phyloP scores from a whole-genome alignment of 305 asterid species.

The Fraxinus angustifolia region DNA sequence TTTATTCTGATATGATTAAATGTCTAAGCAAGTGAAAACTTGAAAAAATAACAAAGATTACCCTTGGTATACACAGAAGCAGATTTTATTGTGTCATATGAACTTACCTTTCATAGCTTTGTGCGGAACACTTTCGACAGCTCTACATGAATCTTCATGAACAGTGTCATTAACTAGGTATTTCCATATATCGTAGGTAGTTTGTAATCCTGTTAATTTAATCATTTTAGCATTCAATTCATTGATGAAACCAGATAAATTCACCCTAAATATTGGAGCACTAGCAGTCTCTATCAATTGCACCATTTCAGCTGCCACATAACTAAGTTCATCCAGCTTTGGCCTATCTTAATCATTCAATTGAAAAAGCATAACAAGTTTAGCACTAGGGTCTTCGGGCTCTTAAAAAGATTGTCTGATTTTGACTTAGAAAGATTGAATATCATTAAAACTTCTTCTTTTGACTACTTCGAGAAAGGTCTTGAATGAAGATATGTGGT shows the following conservation, averaged over 20 bases:
- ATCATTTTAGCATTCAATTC: slow-evolving; percentile 67
- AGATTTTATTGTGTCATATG: neutral
- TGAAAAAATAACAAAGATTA: neutral
- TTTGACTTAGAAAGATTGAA: slow-evolving; percentile 67
- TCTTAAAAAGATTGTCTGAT: slow-evolving; percentile 51
- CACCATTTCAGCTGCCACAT: slow-evolving; percentile 51
- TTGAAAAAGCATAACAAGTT: slow-evolving; percentile 13
- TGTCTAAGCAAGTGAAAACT: neutral
- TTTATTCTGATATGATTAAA: neutral
- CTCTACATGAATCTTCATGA: slow-evolving; percentile 50
- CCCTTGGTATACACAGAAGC: slow-evolving; percentile 14
- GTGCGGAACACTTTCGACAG: slow-evolving; percentile 33
- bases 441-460: slow-evolving; percentile 49
- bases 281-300: slow-evolving; percentile 55
- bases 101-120: slow-evolving; percentile 51
- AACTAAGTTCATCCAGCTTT: slow-evolving; percentile 36
- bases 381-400: slow-evolving; percentile 26
- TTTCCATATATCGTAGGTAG: slow-evolving; percentile 49
- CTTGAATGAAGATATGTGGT: slow-evolving; percentile 62
- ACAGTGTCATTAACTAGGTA: slow-evolving; percentile 37
- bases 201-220: slow-evolving; percentile 52
- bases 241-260: slow-evolving; percentile 48
- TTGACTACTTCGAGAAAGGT: slow-evolving; percentile 66
- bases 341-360: slow-evolving; percentile 19
- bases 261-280: slow-evolving; percentile 64